Evolutionary conservation across 176 grass and related monocot species (phyloP), one percentile per base, ranked within the genome.

Genomic region (Pontederia crassipes): DNA sequence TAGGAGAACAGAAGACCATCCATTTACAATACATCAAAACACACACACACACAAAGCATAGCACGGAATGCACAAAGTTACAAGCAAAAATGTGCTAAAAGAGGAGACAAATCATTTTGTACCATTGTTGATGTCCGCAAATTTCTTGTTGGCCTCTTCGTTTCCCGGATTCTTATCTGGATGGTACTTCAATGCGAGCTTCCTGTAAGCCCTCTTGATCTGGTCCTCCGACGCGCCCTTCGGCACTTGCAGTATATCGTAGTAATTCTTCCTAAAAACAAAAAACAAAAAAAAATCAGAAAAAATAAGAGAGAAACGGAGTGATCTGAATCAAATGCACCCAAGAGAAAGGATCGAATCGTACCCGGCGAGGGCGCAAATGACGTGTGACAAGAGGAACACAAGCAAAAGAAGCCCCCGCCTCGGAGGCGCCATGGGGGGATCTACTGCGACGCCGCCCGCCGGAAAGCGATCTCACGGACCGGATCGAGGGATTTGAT

Each of bases 141-240:
- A 98, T 24, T 68, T 81, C 74, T 86, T 98, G 81, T 52, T 98
- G 9, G 93, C 87, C 84, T 98, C 93, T 68, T 98, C 87, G 27
- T 98, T 92, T 59, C 80, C 67, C 12, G 81, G 87, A 45, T 98
- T 98, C 75, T 98, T 98, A 54, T 98, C 93, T 0, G 93, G 93
- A 71, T 98, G 93, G 20, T 98, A 98, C 78, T 92, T 91, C 24
- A 98, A 48, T 0, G 93, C 93, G 54, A 98, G 93, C 84, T 98
- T 98, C 79, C 93, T 77, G 57, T 98, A 98, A 0, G 93, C 86
- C 59, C 93, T 65, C 82, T 98, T 98, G 77, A 98, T 92, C 93
- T 98, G 93, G 62, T 98, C 93, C 55, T 98, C 93, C 4, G 87
- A 83, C 13, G 93, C 87, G 27, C 93, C 82, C 80, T 88, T 91